phyloP scores from a whole-genome alignment of 2,329 filamentous ascomycete genomes.

The Cercospora zeae-maydis region DNA sequence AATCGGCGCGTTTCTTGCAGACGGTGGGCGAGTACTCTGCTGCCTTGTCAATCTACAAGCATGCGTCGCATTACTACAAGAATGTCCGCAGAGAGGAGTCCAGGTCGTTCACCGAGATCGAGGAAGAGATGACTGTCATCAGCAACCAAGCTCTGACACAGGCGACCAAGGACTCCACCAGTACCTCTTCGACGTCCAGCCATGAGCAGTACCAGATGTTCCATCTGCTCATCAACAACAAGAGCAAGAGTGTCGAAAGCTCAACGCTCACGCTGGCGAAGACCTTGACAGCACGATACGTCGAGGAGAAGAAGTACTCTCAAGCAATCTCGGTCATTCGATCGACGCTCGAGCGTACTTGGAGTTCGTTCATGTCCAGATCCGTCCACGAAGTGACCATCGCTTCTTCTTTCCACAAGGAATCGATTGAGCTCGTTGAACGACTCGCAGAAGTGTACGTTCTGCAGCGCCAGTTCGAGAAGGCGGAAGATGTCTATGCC shows the following conservation, averaged over 20 bases:
- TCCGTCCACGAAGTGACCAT: conserved; percentile 42
- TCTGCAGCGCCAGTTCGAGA: conserved; percentile 37
- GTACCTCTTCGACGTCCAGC: conserved; percentile 26
- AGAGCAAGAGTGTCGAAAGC: conserved; percentile 40
- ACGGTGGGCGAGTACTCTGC: conserved; percentile 44
- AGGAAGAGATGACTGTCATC: conserved; percentile 42
- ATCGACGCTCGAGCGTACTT: conserved; percentile 44
- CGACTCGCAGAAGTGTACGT: conserved; percentile 47
- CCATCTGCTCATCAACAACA: conserved; percentile 39
- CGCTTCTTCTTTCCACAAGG: conserved; percentile 43
- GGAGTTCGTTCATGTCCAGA: conserved; percentile 47
- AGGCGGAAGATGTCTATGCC: conserved; percentile 40
- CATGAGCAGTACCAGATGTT: conserved; percentile 46
- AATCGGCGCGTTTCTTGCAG: conserved; percentile 47
- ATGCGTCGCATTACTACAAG: conserved; percentile 34
- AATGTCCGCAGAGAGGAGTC: conserved; percentile 36
- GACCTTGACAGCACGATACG: conserved; percentile 43
- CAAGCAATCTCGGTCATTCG: conserved; percentile 49
- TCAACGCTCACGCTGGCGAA: conserved; percentile 43
- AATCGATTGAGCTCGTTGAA: conserved; percentile 47
- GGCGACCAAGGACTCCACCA: conserved; percentile 37
- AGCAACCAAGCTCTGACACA: conserved; percentile 36
- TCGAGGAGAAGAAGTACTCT: conserved; percentile 47
- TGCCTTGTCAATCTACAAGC: conserved; percentile 50
- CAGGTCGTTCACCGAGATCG: conserved; percentile 42